Conservation (phyloP, 805 yeast species). For the Maudiozyma turicensis region DNA sequence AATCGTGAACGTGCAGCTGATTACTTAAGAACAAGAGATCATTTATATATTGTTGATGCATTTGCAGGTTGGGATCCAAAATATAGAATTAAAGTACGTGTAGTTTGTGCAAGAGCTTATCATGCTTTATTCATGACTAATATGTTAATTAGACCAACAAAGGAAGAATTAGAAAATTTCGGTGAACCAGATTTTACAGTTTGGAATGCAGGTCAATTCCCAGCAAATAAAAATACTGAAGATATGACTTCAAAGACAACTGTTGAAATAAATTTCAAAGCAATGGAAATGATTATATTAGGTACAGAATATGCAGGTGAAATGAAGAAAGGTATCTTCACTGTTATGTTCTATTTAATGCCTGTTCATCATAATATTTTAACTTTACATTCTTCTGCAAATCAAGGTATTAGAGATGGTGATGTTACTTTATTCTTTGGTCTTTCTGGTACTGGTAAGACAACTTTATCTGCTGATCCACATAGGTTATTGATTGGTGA, state of each 20-base stretch:
- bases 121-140: constrained; percentile 97
- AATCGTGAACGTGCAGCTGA: constrained; percentile 95
- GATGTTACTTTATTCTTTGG: constrained; percentile 96
- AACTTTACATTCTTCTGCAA: constrained; percentile 91
- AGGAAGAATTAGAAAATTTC: constrained; percentile 75
- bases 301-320: constrained; percentile 99
- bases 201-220: constrained; percentile 98
- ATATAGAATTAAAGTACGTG: constrained; percentile 90
- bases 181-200: constrained; percentile 98
- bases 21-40: constrained; percentile 90
- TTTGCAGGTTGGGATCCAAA: constrained; percentile 99
- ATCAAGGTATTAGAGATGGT: constrained; percentile 71
- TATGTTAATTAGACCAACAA: constrained; percentile 92
- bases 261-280: constrained; percentile 92
- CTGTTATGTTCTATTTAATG: constrained; percentile 98
- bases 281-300: constrained; percentile 96
- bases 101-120: constrained; percentile 96
- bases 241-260: constrained; percentile 97
- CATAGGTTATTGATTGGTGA: constrained; percentile 91
- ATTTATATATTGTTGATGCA: constrained; percentile 91
- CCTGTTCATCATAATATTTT: constrained; percentile 86
- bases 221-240: constrained; percentile 90
- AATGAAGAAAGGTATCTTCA: constrained; percentile 98
- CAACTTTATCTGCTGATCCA: constrained; percentile 94
- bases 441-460: constrained; percentile 95